Conservation (phyloP, 768 basidiomycete species). For the Termitomyces titanicus region DNA sequence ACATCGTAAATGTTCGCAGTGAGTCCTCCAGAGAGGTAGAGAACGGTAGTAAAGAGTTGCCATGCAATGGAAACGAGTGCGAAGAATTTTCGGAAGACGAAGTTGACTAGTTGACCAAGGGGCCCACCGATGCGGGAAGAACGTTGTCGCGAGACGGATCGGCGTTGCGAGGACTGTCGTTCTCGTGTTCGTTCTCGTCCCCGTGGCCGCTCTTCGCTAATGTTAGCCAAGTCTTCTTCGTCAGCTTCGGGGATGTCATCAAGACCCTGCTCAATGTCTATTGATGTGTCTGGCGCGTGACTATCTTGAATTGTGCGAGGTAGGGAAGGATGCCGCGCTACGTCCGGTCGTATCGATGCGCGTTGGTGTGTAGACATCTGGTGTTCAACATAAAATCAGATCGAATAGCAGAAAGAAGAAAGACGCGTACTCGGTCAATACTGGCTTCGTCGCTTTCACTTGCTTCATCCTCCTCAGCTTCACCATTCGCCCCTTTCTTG, state of each 20-base stretch:
- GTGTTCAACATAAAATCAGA: constrained; percentile 7
- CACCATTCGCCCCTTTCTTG: constrained; percentile 39
- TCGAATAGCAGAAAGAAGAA: constrained; percentile 10
- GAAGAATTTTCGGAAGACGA: constrained; percentile 20
- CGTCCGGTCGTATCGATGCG: constrained; percentile 34
- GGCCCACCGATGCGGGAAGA: constrained; percentile 37
- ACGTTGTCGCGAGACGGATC: constrained; percentile 27
- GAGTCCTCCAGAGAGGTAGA: constrained; percentile 43
- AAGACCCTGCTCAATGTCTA: constrained; percentile 49
- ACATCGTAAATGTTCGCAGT: constrained; percentile 48
- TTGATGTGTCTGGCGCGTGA: constrained; percentile 31
- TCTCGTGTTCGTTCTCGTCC: not conserved
- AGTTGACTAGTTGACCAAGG: constrained; percentile 37
- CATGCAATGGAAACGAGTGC: constrained; percentile 21
- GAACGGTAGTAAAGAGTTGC: constrained; percentile 30
- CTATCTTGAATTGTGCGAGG: constrained; percentile 29
- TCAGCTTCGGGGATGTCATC: constrained; percentile 65
- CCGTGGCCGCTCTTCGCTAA: constrained; percentile 16
- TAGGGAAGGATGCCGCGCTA: constrained; percentile 28
- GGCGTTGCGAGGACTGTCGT: constrained; percentile 19
- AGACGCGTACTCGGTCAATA: constrained; percentile 30
- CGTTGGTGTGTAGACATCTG: constrained; percentile 22
- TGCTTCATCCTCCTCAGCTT: constrained; percentile 47
- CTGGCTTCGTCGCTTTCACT: constrained; percentile 38
- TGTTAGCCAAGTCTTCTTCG: constrained; percentile 35